These are phyloP conservation scores for Calonectria pseudoreteaudii DNA, from an alignment of 2,329 filamentous ascomycete species.

Conservation along the genomic window DNA sequence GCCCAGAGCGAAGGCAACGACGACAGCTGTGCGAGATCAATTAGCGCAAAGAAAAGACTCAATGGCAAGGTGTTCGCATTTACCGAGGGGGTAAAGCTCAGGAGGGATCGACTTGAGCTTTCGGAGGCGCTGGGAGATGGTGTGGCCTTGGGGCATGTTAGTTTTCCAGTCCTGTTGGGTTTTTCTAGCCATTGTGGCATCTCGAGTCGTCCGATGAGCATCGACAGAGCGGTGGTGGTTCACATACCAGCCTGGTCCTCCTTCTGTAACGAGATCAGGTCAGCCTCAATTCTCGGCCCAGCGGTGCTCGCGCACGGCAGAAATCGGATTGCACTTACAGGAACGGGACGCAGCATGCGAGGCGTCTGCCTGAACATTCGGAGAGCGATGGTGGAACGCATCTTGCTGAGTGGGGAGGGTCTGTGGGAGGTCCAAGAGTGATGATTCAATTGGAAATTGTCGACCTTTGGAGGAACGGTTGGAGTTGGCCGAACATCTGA, in stretches of 20 bases:
- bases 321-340: conserved; percentile 64
- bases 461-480: conserved; percentile 44
- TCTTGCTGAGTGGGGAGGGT: conserved; percentile 57
- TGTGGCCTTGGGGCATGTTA: conserved; percentile 77
- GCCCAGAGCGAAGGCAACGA: conserved; percentile 85
- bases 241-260: conserved; percentile 76
- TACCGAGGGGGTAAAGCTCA: conserved; percentile 95
- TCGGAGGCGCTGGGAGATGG: conserved; percentile 93
- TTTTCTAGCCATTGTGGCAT: conserved; percentile 17
- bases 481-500: conserved; percentile 50
- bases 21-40: conserved; percentile 71
- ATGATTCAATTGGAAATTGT: conserved; percentile 49
- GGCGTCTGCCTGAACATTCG: conserved; percentile 75
- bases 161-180: conserved; percentile 33
- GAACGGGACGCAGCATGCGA: conserved; percentile 77
- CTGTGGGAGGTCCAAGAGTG: conserved; percentile 42
- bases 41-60: conserved; percentile 40
- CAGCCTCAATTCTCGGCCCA: conserved; percentile 33
- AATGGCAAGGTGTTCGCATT: conserved; percentile 36
- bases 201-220: conserved; percentile 29
- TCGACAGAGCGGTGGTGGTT: conserved; percentile 26
- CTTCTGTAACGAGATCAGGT: conserved; percentile 58
- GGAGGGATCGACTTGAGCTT: conserved; percentile 90
- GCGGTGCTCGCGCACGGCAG: not conserved
- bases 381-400: conserved; percentile 75